Evolutionary conservation across 176 grass and related monocot species (phyloP).

Genomic region (Ananas comosus): DNA sequence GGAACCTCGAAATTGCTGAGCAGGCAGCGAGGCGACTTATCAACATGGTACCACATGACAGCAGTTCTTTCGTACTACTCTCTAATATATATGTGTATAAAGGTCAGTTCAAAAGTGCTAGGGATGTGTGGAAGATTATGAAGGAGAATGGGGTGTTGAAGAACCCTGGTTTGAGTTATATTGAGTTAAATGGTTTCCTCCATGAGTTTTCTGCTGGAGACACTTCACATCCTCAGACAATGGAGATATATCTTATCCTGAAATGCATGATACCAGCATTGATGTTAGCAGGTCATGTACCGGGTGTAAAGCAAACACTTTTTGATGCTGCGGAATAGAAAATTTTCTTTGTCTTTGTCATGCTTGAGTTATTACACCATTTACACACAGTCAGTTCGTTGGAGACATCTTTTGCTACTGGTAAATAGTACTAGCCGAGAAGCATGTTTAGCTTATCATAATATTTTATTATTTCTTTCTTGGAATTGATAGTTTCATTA

Average conservation of each 20-base stretch:
- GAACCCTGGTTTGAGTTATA: constrained; percentile 16
- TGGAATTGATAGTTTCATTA: no score
- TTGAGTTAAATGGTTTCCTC: constrained; percentile 10
- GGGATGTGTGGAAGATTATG: constrained; percentile 17
- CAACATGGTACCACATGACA: constrained; percentile 9
- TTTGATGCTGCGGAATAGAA: constrained; percentile 1
- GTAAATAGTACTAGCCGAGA: not conserved
- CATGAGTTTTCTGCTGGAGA: constrained; percentile 13
- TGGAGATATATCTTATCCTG: constrained; percentile 8
- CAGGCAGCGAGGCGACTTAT: constrained; percentile 12
- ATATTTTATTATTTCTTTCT: no score
- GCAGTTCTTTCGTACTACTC: constrained; percentile 17
- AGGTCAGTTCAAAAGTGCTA: constrained; percentile 5
- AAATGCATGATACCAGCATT: constrained; percentile 9
- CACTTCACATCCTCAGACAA: constrained; percentile 11
- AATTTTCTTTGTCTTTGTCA: not conserved
- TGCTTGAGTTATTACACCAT: not conserved
- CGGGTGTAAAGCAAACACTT: not conserved
- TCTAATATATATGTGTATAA: constrained; percentile 11
- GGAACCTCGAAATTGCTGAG: constrained; percentile 13
- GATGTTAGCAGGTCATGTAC: not conserved
- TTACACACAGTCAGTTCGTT: not conserved
- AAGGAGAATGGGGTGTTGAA: constrained; percentile 13
- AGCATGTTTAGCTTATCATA: not conserved
- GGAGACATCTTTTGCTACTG: not conserved